phyloP scores from a whole-genome alignment of 2,329 filamentous ascomycete species.

The Hymenoscyphus repandus region DNA sequence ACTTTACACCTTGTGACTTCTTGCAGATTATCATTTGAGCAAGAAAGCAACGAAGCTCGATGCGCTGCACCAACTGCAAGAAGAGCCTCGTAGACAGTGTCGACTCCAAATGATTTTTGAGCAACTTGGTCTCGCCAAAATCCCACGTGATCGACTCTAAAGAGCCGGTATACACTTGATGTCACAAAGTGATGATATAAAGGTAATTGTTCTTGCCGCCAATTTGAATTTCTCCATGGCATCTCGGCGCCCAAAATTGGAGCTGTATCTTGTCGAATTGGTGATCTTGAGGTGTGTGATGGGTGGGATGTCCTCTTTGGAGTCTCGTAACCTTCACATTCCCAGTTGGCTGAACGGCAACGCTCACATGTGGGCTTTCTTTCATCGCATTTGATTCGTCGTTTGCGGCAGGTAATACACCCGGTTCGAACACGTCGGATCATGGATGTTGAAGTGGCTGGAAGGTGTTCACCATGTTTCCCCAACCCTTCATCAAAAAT shows the following conservation, averaged over 20 bases:
- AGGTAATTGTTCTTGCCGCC: constrained; percentile 19
- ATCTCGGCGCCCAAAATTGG: constrained; percentile 5
- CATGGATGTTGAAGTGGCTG: not conserved
- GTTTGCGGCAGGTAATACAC: constrained; percentile 18
- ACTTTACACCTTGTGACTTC: constrained; percentile 15
- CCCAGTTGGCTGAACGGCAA: constrained; percentile 17
- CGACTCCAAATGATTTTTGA: constrained; percentile 19
- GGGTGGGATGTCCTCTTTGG: constrained; percentile 3
- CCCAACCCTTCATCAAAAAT: not conserved
- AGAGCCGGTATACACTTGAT: constrained; percentile 15
- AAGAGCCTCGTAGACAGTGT: constrained; percentile 21
- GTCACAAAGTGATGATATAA: constrained; percentile 25
- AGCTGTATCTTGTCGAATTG: not conserved
- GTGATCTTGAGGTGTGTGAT: not conserved
- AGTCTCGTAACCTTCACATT: constrained; percentile 16
- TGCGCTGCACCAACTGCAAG: constrained; percentile 19
- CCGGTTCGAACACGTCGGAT: constrained; percentile 17
- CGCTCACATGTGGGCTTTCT: constrained; percentile 16
- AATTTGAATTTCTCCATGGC: constrained; percentile 15
- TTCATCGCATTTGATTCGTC: constrained; percentile 24
- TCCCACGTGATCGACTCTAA: constrained; percentile 16
- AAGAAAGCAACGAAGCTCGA: constrained; percentile 15
- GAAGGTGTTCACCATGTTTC: not conserved
- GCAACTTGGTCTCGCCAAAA: constrained; percentile 24
- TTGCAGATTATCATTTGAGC: constrained; percentile 4